phyloP scores from a whole-genome alignment of 176 grass and related monocot species.

The Areca catechu region DNA sequence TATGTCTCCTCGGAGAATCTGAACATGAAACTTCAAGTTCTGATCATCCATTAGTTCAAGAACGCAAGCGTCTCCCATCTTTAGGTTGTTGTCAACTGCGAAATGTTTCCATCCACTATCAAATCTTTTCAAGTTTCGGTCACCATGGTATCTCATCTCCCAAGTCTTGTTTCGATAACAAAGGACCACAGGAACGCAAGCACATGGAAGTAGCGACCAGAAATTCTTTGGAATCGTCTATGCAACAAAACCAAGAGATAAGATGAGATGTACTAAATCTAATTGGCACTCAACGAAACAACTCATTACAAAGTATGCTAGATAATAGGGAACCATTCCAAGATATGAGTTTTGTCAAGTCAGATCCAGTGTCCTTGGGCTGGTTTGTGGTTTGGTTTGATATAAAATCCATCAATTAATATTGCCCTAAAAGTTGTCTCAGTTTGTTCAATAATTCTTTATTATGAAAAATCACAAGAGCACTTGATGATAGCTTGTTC shows the following conservation, averaged over 20 bases:
- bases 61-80: constrained; percentile 27
- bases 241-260: background rate
- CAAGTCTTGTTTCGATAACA: constrained; percentile 19
- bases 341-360: too few species aligned
- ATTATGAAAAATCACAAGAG: too few species aligned
- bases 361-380: too few species aligned
- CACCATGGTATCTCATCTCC: constrained; percentile 21
- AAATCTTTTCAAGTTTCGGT: constrained; percentile 14
- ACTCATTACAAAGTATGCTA: too few species aligned
- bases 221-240: constrained; percentile 26
- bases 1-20: constrained; percentile 33
- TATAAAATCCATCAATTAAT: too few species aligned
- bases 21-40: constrained; percentile 21
- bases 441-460: too few species aligned
- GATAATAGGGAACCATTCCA: too few species aligned
- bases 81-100: constrained; percentile 24
- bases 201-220: constrained; percentile 8
- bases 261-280: too few species aligned
- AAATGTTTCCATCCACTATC: constrained; percentile 26
- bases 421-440: too few species aligned
- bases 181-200: constrained; percentile 8
- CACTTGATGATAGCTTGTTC: too few species aligned
- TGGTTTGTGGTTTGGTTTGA: too few species aligned
- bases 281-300: too few species aligned
- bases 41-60: constrained; percentile 13